Evolutionary conservation across 352 stramenopile species (phyloP), one percentile per base, ranked within the genome.

Genomic region (Pythium plurisporium): DNA sequence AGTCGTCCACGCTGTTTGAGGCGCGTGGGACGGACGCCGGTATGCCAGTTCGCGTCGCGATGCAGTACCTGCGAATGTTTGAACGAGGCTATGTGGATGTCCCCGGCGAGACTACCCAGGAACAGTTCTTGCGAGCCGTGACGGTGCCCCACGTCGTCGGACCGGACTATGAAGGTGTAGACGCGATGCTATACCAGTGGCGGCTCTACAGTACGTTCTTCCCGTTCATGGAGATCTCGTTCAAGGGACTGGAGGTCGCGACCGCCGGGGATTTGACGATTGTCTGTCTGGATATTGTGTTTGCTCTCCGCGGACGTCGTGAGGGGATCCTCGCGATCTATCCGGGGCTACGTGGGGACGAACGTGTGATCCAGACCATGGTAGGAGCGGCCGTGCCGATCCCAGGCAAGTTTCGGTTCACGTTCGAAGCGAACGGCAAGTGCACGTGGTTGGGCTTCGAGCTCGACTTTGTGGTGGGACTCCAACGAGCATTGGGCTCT

Each of bases 361-460:
- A 79, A 59, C 71, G 74, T 11, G 47, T 79, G 11, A 52, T 85
- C 17, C 79, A 87, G 40, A 65, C 70, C 26, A 47, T 87, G 22
- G 70, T 87, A 9, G 64, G 70, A 20, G 65, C 44, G 10, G 36
- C 65, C 41, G 64, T 89, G 17, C 25, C 60, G 25, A 58, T 85
- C 1, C 69, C 69, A 1, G 72, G 74, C 14, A 80, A 76, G 56
- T 75, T 86, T 41, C 62, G 56, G 31, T 85, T 89, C 58, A 44
- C 78, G 12, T 83, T 89, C 41, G 73, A 83, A n/a, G 15, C 30
- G 0, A 36, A 62, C 15, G 74, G 72, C 20, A 34, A 56, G 29
- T 54, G 82, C 17, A 82, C 49, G 27, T 87, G 73, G 74, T 76
- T 86, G 44, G 79, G 69, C 34, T 67, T 68, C n/a, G 73, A 89